Evolutionary conservation across 768 basidiomycete species (phyloP).

Genomic region (Leucosporidium creatinivorum): DNA sequence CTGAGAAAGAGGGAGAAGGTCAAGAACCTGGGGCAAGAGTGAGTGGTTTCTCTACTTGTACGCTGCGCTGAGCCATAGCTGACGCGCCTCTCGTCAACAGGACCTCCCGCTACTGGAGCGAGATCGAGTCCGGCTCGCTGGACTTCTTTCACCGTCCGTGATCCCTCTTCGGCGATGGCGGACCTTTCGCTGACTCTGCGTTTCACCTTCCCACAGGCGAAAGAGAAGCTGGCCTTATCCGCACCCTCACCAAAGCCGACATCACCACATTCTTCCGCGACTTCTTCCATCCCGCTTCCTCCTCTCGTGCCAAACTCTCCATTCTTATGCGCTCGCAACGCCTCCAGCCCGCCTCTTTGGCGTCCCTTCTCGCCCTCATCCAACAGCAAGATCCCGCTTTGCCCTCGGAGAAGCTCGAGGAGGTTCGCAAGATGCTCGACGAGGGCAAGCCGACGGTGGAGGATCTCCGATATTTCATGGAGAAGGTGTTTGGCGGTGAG

Average conservation of each 20-base stretch:
- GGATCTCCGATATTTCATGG: neutral
- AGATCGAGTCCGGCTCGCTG: constrained; percentile 69
- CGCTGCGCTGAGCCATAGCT: constrained; percentile 65
- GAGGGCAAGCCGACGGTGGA: constrained; percentile 5
- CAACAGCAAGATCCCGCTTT: neutral
- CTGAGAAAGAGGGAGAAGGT: constrained; percentile 72
- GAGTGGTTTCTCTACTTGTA: constrained; percentile 41
- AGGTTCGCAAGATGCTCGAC: neutral
- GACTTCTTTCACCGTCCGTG: constrained; percentile 77
- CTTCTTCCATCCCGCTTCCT: constrained; percentile 56
- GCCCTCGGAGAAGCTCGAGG: too few relatives aligned
- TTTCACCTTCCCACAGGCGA: constrained; percentile 85
- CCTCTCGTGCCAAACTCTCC: constrained; percentile 71
- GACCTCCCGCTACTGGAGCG: constrained; percentile 60
- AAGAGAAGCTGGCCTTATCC: constrained; percentile 61
- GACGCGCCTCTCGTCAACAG: constrained; percentile 64
- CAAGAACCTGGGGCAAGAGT: constrained; percentile 82
- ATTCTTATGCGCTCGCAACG: constrained; percentile 72
- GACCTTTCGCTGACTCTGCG: constrained; percentile 64
- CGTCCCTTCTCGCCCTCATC: neutral
- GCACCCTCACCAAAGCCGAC: constrained; percentile 63
- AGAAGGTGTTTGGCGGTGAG: too few relatives aligned
- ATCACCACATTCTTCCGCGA: constrained; percentile 64
- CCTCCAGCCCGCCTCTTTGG: constrained; percentile 35
- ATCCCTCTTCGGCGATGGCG: neutral